phyloP scores from a whole-genome alignment of 257 asterid species.

The Datura wrightii region DNA sequence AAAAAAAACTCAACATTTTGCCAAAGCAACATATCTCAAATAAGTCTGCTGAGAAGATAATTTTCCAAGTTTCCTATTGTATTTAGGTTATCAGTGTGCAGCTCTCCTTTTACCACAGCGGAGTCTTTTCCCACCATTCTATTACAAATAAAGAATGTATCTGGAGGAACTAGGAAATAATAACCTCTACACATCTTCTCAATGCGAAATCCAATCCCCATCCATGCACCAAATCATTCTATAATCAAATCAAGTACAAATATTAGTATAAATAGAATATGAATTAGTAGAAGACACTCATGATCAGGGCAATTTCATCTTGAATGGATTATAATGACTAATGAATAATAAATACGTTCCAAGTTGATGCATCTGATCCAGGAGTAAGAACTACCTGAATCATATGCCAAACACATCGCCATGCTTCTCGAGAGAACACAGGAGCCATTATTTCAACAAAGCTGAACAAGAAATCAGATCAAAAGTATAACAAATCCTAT shows the following conservation, averaged over 20 bases:
- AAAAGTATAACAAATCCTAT: neutral
- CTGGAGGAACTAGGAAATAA: constrained; percentile 43
- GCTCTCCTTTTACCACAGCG: neutral
- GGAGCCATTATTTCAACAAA: constrained; percentile 98
- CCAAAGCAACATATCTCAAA: neutral
- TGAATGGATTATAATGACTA: neutral
- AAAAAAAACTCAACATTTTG: constrained; percentile 21
- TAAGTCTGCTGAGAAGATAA: neutral
- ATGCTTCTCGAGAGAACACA: constrained; percentile 85
- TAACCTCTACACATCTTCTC: constrained; percentile 86
- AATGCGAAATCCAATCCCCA: constrained; percentile 98
- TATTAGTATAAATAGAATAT: constrained; percentile 26
- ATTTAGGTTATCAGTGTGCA: neutral
- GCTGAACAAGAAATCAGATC: constrained; percentile 37
- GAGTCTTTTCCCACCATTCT: neutral
- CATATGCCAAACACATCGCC: constrained; percentile 97
- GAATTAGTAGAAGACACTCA: neutral
- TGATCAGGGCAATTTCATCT: neutral
- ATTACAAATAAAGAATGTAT: constrained; percentile 29
- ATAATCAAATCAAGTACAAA: constrained; percentile 33
- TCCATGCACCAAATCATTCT: constrained; percentile 96
- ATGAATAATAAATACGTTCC: neutral
- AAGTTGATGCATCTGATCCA: neutral
- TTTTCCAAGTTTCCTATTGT: neutral
- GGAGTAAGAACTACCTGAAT: constrained; percentile 63